phyloP scores from a whole-genome alignment of 345 rosid species.

The Eucalyptus regnans region DNA sequence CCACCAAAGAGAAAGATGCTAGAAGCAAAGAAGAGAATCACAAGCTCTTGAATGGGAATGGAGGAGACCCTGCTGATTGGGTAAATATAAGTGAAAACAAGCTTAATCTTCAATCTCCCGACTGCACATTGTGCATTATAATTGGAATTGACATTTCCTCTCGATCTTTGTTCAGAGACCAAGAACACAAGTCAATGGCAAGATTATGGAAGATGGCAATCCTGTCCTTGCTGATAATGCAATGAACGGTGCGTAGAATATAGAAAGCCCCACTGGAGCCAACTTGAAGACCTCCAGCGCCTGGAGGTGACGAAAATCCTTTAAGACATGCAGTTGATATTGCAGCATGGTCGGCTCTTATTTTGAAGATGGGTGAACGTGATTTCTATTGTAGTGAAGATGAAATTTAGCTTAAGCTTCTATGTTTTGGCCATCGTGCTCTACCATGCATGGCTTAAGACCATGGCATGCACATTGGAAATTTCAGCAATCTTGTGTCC shows the following conservation, averaged over 20 bases:
- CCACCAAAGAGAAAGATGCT: slow-evolving; percentile 49
- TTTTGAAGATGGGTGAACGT: background rate
- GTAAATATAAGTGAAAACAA: slow-evolving; percentile 12
- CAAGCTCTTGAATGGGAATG: slow-evolving; percentile 89
- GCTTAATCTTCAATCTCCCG: background rate
- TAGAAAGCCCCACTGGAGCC: background rate
- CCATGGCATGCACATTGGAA: background rate
- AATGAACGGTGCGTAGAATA: slow-evolving; percentile 61
- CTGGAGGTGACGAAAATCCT: background rate
- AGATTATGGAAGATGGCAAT: slow-evolving; percentile 60
- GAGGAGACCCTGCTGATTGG: slow-evolving; percentile 83
- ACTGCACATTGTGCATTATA: background rate
- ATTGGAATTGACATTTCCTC: background rate
- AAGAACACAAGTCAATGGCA: slow-evolving; percentile 77
- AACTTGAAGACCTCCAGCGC: background rate
- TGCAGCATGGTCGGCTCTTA: background rate
- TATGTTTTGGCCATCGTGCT: background rate
- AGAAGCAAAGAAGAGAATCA: slow-evolving; percentile 81
- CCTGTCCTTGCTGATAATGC: slow-evolving; percentile 44
- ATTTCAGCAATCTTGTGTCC: background rate
- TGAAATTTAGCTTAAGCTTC: background rate
- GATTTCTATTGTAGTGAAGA: background rate
- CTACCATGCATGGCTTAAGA: background rate
- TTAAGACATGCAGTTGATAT: background rate
- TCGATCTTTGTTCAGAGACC: slow-evolving; percentile 32